These are phyloP conservation scores for Nakazawaea holstii DNA, from an alignment of 805 yeast species.

Conservation along the genomic window DNA sequence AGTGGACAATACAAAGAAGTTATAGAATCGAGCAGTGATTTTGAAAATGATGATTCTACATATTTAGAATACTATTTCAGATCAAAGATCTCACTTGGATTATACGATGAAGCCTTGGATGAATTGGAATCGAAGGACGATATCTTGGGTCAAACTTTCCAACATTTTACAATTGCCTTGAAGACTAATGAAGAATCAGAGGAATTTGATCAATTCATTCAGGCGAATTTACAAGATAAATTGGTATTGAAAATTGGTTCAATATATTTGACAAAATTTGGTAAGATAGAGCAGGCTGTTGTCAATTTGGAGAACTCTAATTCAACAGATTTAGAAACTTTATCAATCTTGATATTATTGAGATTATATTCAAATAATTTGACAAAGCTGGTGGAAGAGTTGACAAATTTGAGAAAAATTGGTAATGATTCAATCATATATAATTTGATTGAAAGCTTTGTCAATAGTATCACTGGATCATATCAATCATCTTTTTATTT, in stretches of 20 bases:
- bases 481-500: constrained; percentile 49
- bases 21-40: constrained; percentile 29
- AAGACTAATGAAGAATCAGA: background rate
- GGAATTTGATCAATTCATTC: constrained; percentile 6
- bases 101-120: constrained; percentile 6
- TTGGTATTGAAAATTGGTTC: constrained; percentile 34
- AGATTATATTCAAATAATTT: constrained; percentile 34
- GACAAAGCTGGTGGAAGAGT: constrained; percentile 40
- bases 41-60: constrained; percentile 25
- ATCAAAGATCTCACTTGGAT: constrained; percentile 14
- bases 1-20: constrained; percentile 51
- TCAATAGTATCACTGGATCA: constrained; percentile 34
- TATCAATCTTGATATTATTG: constrained; percentile 31
- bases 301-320: constrained; percentile 26
- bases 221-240: background rate
- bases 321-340: constrained; percentile 30
- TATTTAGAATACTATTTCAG: constrained; percentile 13
- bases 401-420: constrained; percentile 38
- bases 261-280: constrained; percentile 33
- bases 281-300: constrained; percentile 38
- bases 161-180: background rate
- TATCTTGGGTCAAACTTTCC: background rate
- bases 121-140: constrained; percentile 2
- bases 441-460: constrained; percentile 78
- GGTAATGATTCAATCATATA: constrained; percentile 70